Percentiles rank a stretch among this genome's conserved stretches.
These are phyloP conservation scores for Oenanthe sinensis DNA, from an alignment of 129 eudicot genomes.

Conservation along the genomic window DNA sequence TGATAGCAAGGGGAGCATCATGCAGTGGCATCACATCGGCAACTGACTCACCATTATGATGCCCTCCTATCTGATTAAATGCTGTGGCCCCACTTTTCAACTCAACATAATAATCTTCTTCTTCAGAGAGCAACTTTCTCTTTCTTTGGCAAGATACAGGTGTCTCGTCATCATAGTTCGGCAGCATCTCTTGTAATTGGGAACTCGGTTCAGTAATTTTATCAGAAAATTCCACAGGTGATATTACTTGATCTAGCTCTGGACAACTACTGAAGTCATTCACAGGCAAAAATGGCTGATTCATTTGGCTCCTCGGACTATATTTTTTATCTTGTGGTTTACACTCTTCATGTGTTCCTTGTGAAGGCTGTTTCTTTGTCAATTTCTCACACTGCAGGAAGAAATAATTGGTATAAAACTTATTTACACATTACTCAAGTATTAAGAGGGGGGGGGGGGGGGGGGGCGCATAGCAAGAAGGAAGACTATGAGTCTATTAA, in stretches of 20 bases:
- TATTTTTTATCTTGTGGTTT: slow-evolving; percentile 27
- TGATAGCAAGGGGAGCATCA: slow-evolving; percentile 24
- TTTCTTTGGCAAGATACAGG: neutral
- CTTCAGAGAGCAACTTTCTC: slow-evolving; percentile 7
- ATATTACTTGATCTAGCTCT: neutral
- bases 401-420: neutral
- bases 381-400: slow-evolving; percentile 9
- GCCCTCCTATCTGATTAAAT: neutral
- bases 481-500: neutral
- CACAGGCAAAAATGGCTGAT: slow-evolving; percentile 12
- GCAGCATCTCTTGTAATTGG: neutral
- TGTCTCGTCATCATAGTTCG: neutral
- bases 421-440: neutral
- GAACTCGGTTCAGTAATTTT: neutral
- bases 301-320: slow-evolving; percentile 12
- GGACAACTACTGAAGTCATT: neutral
- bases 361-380: slow-evolving; percentile 3
- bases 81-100: neutral
- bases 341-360: slow-evolving; percentile 25
- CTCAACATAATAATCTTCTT: neutral
- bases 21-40: slow-evolving; percentile 8
- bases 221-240: slow-evolving; percentile 1
- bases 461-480: neutral
- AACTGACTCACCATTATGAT: neutral
- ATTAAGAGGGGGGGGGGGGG: neutral